phyloP scores from a whole-genome alignment of 2,329 filamentous ascomycete genomes.

The Onygena corvina region DNA sequence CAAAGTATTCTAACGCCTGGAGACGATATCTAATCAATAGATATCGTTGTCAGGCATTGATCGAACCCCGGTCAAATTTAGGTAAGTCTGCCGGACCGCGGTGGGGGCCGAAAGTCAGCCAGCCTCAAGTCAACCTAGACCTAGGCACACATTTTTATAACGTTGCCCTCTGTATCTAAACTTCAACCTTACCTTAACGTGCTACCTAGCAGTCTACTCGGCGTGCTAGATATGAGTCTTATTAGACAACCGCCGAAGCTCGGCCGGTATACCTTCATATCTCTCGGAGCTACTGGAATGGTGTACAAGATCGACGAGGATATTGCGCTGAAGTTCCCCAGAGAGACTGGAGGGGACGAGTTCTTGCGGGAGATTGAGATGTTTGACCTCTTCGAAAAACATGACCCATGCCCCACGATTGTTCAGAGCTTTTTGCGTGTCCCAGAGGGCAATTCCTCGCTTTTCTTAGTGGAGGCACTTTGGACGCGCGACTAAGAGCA shows the following conservation, averaged over 20 bases:
- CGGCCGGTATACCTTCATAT: background rate
- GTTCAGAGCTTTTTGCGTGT: conserved; percentile 11
- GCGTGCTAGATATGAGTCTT: background rate
- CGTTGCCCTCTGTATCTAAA: no score
- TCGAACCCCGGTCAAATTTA: background rate
- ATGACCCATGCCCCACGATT: conserved; percentile 10
- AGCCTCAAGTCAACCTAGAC: no score
- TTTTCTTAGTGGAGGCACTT: conserved; percentile 5
- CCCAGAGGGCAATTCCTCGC: conserved; percentile 10
- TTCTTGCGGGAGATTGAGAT: conserved; percentile 8
- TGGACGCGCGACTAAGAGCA: conserved; percentile 8
- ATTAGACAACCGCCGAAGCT: background rate
- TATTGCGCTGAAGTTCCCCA: background rate
- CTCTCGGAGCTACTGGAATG: background rate
- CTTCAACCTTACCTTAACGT: background rate
- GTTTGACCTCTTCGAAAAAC: conserved; percentile 11
- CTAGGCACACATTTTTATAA: background rate
- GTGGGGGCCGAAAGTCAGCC: background rate
- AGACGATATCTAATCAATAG: background rate
- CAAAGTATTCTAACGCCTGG: no score
- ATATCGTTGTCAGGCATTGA: background rate
- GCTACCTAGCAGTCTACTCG: background rate
- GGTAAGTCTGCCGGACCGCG: background rate
- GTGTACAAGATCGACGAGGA: background rate
- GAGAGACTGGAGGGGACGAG: background rate